phyloP scores from a whole-genome alignment of 495 filamentous ascomycete species.

The Sordaria brevicollis region DNA sequence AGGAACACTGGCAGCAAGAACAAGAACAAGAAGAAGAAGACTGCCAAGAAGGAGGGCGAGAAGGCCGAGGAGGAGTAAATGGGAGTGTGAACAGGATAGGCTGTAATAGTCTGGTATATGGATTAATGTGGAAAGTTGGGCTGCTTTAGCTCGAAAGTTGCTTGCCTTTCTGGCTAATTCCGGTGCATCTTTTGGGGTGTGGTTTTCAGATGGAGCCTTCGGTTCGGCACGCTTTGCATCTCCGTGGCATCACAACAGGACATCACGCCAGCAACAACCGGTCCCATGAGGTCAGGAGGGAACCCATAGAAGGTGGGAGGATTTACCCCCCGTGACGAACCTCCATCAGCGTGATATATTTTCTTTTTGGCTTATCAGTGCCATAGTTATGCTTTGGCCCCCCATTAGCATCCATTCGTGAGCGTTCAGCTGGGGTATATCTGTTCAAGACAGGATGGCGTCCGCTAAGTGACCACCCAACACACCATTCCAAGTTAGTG shows the following conservation, averaged over 20 bases:
- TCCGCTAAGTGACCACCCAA: not conserved
- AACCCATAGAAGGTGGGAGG: not conserved
- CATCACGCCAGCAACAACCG: not conserved
- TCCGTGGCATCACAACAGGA: not conserved
- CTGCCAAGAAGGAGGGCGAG: constrained; percentile 54
- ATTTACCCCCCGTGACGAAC: not conserved
- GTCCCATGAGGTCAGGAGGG: not conserved
- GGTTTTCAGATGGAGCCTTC: not conserved
- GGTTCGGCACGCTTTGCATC: not conserved
- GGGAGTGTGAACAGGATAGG: not conserved
- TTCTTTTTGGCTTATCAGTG: not conserved
- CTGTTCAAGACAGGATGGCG: not conserved
- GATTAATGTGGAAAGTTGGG: not conserved
- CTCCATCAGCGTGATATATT: not conserved
- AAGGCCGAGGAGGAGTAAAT: constrained; percentile 17
- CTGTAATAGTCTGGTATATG: not conserved
- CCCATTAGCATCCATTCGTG: not conserved
- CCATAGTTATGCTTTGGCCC: not conserved
- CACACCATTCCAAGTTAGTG: not conserved
- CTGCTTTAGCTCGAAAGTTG: not conserved
- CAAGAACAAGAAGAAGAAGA: constrained; percentile 84
- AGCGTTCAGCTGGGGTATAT: not conserved
- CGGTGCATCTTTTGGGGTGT: not conserved
- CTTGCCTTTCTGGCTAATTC: not conserved
- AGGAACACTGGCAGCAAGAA: constrained; percentile 70